A percentile compares a stretch with the other conserved stretches of the same genome.
Evolutionary conservation across 345 rosid species (phyloP).

Genomic region (Moricandia arvensis): DNA sequence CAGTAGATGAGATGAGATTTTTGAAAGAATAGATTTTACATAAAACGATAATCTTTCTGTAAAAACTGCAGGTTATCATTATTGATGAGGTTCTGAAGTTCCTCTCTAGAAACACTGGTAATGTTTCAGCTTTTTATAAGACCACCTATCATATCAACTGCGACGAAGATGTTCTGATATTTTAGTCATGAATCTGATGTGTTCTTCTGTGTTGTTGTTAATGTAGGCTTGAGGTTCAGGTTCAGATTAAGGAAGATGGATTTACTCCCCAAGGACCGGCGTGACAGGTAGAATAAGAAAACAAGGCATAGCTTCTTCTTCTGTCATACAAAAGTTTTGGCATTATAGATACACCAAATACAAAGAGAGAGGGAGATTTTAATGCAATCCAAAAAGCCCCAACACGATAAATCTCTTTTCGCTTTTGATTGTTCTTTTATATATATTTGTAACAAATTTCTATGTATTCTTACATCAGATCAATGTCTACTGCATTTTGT

Average conservation of each 20-base stretch:
- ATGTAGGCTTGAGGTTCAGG: constrained; percentile 67
- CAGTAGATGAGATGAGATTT: not conserved
- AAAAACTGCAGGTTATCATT: constrained; percentile 66
- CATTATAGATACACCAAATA: constrained; percentile 20
- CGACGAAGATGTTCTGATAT: not conserved
- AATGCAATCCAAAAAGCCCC: not conserved
- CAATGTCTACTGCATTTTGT: not conserved
- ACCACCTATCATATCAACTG: not conserved
- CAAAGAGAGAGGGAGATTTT: not conserved
- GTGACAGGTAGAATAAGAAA: constrained; percentile 51
- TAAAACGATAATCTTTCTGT: constrained; percentile 1
- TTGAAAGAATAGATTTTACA: not conserved
- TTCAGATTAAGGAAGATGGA: constrained; percentile 76
- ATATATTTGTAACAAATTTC: not conserved
- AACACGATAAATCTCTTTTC: not conserved
- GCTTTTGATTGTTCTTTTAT: not conserved
- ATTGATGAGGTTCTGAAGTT: constrained; percentile 92
- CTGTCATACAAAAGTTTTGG: constrained; percentile 28
- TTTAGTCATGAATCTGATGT: constrained; percentile 6
- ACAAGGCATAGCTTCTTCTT: constrained; percentile 16
- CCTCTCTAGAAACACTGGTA: constrained; percentile 70
- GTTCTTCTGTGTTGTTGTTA: constrained; percentile 7
- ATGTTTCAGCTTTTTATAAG: not conserved
- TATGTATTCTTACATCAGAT: not conserved
- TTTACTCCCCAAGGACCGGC: constrained; percentile 76